Base-by-base conservation (phyloP, 2,329 filamentous ascomycete genomes). In the Sphaerulina musiva region DNA sequence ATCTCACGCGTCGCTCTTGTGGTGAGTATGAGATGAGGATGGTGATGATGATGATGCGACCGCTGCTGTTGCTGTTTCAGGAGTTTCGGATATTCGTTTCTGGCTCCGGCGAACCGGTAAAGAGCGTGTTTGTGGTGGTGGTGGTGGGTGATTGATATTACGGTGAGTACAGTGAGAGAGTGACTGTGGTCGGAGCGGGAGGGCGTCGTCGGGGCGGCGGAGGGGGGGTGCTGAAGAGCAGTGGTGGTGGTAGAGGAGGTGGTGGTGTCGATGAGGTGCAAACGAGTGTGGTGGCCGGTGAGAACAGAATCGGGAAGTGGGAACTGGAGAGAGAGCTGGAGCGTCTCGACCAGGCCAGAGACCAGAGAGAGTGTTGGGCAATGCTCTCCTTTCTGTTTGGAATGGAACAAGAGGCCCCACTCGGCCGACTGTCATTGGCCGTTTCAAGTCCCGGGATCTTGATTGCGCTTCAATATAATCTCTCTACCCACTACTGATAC, bases 151-250 rank as follows among this genome's bases (percentile, higher is more conserved):
- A 17, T 23, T 39, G 41, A 17, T 42, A 42, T 11, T 23, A 43
- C 39, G 41, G 46, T 53, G 51, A 58, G 58, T 58, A 58, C 53
- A 58, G 38, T 32, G 58, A 58, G 38, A 23, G 58, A 60, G 54
- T 46, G 58, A 53, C 57, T 58, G 48, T 53, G 58, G 58, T 58
- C 53, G 53, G 55, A 36, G 32, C 51, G 53, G 51, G 20, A 23
- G 44, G 43, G 32, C 36, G 42, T 44, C 40, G 48, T 50, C 40
- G 48, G 31, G 14, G 14, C 14, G 14, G 36, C 36, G 36, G 14
- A 14, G 40, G 9, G 23, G 23, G n/a, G 44, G 23, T 51, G 48
- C 48, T 53, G 44, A 47, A 53, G 44, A 48, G 51, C 51, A 14
- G 51, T 54, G 52, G 52, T 54, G 52, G 41, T 44, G n/a, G 14